A percentile compares a stretch with the other conserved stretches of the same genome.
Conservation (phyloP, 306 rosid genomes). For the Purshia tridentata region DNA sequence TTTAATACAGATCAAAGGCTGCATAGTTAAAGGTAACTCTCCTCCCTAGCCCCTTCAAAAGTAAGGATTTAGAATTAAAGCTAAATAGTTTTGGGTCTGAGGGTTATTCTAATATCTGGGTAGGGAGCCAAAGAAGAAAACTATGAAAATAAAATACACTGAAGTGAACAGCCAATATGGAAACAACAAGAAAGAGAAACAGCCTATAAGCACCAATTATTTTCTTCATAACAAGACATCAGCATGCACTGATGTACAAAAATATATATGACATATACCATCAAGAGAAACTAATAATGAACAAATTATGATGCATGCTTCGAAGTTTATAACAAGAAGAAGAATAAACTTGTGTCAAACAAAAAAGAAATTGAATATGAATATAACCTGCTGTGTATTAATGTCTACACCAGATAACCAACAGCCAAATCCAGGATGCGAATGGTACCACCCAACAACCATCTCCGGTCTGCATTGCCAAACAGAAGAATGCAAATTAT, state of each 20-base stretch:
- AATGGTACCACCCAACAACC: conserved; percentile 99
- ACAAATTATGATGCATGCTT: background rate
- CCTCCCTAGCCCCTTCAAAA: background rate
- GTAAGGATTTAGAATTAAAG: background rate
- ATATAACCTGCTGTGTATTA: conserved; percentile 97
- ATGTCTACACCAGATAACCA: conserved; percentile 99
- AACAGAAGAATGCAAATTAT: background rate
- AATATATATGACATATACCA: background rate
- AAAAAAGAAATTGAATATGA: background rate
- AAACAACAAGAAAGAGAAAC: background rate
- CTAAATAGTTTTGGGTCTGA: background rate
- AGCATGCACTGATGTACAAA: background rate
- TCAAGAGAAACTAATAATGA: background rate
- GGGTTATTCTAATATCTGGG: background rate
- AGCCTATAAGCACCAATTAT: background rate
- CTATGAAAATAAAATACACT: background rate
- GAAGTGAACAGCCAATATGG: background rate
- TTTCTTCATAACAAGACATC: background rate
- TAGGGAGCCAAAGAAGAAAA: background rate
- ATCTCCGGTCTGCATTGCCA: conserved; percentile 77
- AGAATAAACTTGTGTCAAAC: background rate
- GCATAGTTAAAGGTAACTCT: background rate
- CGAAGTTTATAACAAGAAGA: background rate
- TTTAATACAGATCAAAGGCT: background rate
- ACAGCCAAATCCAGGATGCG: conserved; percentile 98